Percentiles rank a stretch among this genome's conserved stretches.
phyloP scores from a whole-genome alignment of 495 filamentous ascomycete genomes.

The Penicillium argentinense region DNA sequence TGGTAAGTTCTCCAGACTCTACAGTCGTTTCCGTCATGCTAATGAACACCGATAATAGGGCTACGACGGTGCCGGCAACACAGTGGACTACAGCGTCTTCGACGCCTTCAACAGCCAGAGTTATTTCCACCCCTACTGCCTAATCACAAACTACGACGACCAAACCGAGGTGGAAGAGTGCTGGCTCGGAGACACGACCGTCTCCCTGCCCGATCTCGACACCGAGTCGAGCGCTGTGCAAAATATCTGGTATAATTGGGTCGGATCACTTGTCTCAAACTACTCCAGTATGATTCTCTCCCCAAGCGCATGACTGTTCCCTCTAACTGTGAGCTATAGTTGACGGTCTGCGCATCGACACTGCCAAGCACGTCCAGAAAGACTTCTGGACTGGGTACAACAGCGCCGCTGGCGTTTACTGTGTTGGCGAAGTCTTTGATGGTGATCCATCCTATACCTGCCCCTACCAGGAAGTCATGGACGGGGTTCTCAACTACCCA shows the following conservation, averaged over 20 bases:
- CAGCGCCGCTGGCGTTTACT: conserved; percentile 66
- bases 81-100: conserved; percentile 61
- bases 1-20: conserved; percentile 38
- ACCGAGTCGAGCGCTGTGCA: conserved; percentile 60
- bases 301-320: too few species aligned
- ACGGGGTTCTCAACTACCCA: conserved; percentile 68
- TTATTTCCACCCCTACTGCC: conserved; percentile 69
- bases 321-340: conserved; percentile 32
- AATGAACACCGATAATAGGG: conserved; percentile 35
- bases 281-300: conserved; percentile 52
- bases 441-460: conserved; percentile 62
- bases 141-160: conserved; percentile 62
- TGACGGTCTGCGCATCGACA: conserved; percentile 78
- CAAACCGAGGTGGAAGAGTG: conserved; percentile 51
- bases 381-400: conserved; percentile 68
- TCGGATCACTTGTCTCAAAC: conserved; percentile 58
- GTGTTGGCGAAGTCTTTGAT: conserved; percentile 66
- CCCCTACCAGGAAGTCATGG: conserved; percentile 59
- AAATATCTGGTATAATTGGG: conserved; percentile 64
- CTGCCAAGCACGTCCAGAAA: conserved; percentile 68
- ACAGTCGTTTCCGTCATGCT: background rate
- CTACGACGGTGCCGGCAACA: conserved; percentile 50
- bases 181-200: conserved; percentile 63
- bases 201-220: conserved; percentile 68
- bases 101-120: conserved; percentile 61